Evolutionary conservation across 2,329 filamentous ascomycete species (phyloP).

Genomic region (Exophiala bonariae): DNA sequence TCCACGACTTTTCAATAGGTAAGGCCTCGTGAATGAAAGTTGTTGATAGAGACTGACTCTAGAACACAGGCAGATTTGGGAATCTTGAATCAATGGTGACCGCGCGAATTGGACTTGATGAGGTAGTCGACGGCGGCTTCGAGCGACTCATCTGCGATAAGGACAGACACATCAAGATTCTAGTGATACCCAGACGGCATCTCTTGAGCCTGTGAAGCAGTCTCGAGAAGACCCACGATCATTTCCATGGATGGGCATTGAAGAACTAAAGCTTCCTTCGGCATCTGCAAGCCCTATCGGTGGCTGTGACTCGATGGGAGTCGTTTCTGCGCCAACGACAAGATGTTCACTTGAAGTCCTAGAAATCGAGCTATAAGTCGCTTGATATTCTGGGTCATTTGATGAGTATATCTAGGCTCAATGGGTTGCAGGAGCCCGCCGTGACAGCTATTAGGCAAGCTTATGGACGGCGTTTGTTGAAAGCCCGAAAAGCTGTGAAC

Average conservation of each 20-base stretch:
- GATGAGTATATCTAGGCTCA: too few relatives aligned
- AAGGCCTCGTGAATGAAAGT: background rate
- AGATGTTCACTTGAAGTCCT: too few relatives aligned
- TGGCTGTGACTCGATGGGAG: too few relatives aligned
- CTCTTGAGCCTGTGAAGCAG: background rate
- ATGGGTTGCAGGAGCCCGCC: too few relatives aligned
- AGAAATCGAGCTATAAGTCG: too few relatives aligned
- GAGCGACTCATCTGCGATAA: constrained; percentile 57
- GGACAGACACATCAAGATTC: constrained; percentile 62
- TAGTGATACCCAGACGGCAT: constrained; percentile 41
- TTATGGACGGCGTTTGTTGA: background rate
- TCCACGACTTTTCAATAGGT: too few relatives aligned
- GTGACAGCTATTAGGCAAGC: background rate
- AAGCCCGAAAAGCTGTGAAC: background rate
- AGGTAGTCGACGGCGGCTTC: constrained; percentile 58
- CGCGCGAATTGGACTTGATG: constrained; percentile 53
- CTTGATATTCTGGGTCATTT: too few relatives aligned
- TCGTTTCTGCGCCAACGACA: too few relatives aligned
- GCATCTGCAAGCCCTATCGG: background rate
- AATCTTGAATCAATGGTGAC: constrained; percentile 53
- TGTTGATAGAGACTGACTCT: background rate
- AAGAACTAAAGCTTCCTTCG: background rate
- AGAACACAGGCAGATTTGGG: constrained; percentile 30
- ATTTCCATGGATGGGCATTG: background rate
- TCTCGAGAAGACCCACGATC: background rate